Conservation (phyloP, 345 rosid species). For the Salix udensis region DNA sequence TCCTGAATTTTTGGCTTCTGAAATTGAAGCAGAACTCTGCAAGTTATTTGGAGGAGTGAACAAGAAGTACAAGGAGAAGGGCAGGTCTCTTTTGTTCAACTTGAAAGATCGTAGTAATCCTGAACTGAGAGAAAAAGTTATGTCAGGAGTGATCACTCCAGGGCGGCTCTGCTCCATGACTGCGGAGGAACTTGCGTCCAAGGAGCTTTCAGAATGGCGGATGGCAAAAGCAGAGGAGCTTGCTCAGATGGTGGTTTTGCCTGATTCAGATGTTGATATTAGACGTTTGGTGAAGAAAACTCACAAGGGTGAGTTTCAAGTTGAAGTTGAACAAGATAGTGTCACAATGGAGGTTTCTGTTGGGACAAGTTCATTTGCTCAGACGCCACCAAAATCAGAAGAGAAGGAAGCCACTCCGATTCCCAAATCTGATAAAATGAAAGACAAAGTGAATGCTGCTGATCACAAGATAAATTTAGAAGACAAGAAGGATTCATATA, state of each 20-base stretch:
- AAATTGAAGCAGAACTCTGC: constrained; percentile 75
- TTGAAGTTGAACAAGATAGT: constrained; percentile 62
- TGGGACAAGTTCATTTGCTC: constrained; percentile 37
- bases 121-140: constrained; percentile 72
- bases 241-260: constrained; percentile 91
- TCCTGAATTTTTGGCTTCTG: constrained; percentile 52
- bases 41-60: constrained; percentile 87
- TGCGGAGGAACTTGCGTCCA: constrained; percentile 94
- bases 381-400: constrained; percentile 26
- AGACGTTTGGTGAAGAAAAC: constrained; percentile 84
- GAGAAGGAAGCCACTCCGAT: constrained; percentile 18
- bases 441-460: constrained; percentile 28
- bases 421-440: constrained; percentile 24
- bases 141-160: constrained; percentile 65
- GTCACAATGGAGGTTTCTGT: constrained; percentile 58
- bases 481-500: constrained; percentile 27
- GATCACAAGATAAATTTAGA: constrained; percentile 32
- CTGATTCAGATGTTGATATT: constrained; percentile 64
- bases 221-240: constrained; percentile 89
- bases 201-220: constrained; percentile 90
- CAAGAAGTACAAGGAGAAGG: constrained; percentile 91
- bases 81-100: constrained; percentile 82
- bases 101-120: constrained; percentile 89
- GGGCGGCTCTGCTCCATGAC: constrained; percentile 76
- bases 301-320: constrained; percentile 92